Conservation (phyloP, 495 filamentous ascomycete species). For the Lophiotrema nucula region DNA sequence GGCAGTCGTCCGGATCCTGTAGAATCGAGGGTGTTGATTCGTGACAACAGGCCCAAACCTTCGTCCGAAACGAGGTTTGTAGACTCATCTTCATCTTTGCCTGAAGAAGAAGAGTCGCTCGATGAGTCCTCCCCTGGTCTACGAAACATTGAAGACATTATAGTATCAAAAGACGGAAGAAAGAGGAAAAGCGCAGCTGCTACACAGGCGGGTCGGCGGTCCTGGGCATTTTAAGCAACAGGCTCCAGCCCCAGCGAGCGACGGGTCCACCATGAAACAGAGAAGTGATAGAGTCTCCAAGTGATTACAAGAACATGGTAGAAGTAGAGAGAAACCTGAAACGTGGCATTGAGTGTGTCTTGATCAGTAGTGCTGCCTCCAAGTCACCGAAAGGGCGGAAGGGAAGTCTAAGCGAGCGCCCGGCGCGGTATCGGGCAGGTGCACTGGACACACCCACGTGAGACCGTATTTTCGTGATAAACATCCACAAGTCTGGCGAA, state of each 20-base stretch:
- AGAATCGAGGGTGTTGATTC: conserved; percentile 19
- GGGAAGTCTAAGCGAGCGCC: not conserved
- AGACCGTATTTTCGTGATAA: not conserved
- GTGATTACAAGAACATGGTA: conserved; percentile 9
- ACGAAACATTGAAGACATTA: conserved; percentile 26
- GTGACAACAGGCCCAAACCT: conserved; percentile 5
- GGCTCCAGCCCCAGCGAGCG: too few species aligned
- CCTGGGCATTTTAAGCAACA: too few species aligned
- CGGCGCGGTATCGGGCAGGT: not conserved
- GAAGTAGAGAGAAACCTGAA: conserved; percentile 15
- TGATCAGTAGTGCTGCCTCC: conserved; percentile 9
- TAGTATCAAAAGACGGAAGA: too few species aligned
- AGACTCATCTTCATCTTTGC: conserved; percentile 3
- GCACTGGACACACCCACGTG: not conserved
- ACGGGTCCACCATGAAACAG: too few species aligned
- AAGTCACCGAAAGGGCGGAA: not conserved
- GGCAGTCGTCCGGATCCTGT: conserved; percentile 5
- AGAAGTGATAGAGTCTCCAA: not conserved
- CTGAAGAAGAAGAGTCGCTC: not conserved
- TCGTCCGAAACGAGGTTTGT: not conserved
- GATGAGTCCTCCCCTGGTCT: conserved; percentile 19
- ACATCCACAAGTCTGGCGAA: not conserved
- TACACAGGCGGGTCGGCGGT: too few species aligned
- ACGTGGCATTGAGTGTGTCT: conserved; percentile 14
- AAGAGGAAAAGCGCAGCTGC: not conserved